These are phyloP conservation scores for Paramyrothecium sp. DNA, from an alignment of 2,329 filamentous ascomycete genomes.

Conservation along the genomic window DNA sequence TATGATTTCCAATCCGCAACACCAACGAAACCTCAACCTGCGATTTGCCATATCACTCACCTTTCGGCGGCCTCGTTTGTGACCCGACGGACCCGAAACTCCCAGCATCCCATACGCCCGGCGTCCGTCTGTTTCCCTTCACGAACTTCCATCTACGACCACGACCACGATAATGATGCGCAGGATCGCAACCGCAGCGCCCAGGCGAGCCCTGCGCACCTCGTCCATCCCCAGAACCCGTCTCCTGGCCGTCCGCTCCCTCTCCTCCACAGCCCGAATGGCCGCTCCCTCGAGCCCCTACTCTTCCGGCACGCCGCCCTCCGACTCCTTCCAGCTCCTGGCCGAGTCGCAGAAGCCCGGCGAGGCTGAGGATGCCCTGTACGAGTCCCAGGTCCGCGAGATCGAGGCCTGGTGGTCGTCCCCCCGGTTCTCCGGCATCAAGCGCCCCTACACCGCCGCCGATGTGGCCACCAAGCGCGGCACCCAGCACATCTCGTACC, in stretches of 20 bases:
- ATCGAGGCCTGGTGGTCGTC: constrained; percentile 90
- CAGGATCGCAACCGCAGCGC: constrained; percentile 26
- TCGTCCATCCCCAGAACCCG: constrained; percentile 10
- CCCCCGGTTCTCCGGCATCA: constrained; percentile 84
- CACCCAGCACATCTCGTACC: constrained; percentile 80
- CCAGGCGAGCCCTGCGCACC: constrained; percentile 23
- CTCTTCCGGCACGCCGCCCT: constrained; percentile 36
- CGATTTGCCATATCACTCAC: not conserved
- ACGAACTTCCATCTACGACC: not conserved
- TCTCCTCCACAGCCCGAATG: constrained; percentile 31
- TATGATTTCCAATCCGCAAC: constrained; percentile 6
- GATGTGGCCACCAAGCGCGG: constrained; percentile 94
- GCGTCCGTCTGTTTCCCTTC: not conserved
- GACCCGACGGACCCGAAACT: no score
- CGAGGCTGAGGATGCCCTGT: constrained; percentile 78
- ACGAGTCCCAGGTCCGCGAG: constrained; percentile 78
- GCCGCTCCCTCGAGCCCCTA: constrained; percentile 23
- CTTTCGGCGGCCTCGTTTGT: not conserved
- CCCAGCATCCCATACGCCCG: not conserved
- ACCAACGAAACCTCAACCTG: not conserved
- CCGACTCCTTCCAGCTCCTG: constrained; percentile 84
- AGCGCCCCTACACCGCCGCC: constrained; percentile 83
- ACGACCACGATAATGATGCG: constrained; percentile 25
- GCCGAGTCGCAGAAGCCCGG: constrained; percentile 76
- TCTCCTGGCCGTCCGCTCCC: constrained; percentile 21